Conservation (phyloP, 2,329 filamentous ascomycete genomes). For the Aspergillus sp. region DNA sequence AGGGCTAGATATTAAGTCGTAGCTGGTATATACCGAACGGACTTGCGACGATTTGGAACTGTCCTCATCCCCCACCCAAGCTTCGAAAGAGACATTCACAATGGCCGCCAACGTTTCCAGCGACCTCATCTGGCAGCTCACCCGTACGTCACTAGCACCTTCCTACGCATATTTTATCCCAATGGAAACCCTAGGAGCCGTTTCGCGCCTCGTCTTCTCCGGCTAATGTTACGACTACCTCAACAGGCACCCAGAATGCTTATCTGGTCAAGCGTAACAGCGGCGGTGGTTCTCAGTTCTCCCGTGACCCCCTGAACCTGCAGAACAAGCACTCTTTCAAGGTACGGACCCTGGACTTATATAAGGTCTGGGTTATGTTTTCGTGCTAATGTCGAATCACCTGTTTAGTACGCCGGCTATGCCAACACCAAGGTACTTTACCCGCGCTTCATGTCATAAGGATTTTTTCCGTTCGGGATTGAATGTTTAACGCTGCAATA, state of each 20-base stretch:
- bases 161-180: conserved; percentile 4
- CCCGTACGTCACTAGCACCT: conserved; percentile 67
- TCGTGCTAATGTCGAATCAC: conserved; percentile 14
- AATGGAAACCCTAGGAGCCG: not conserved
- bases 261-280: conserved; percentile 88
- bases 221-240: conserved; percentile 19
- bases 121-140: conserved; percentile 93
- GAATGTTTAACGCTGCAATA: conserved; percentile 16
- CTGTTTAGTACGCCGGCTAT: conserved; percentile 78
- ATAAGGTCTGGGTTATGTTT: conserved; percentile 13
- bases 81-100: conserved; percentile 30
- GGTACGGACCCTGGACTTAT: conserved; percentile 54
- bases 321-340: conserved; percentile 89
- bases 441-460: not conserved
- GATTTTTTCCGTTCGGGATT: not conserved
- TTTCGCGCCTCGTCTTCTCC: not conserved
- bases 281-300: conserved; percentile 83
- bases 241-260: conserved; percentile 78
- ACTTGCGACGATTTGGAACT: conserved; percentile 27
- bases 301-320: conserved; percentile 91
- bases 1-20: conserved; percentile 16
- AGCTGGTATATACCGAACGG: conserved; percentile 13
- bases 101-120: conserved; percentile 72
- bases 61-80: conserved; percentile 24
- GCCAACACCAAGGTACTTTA: conserved; percentile 82